These are phyloP conservation scores for Irineochytrium annulatum DNA, from an alignment of 192 early-diverging fungal genomes.

Conservation along the genomic window DNA sequence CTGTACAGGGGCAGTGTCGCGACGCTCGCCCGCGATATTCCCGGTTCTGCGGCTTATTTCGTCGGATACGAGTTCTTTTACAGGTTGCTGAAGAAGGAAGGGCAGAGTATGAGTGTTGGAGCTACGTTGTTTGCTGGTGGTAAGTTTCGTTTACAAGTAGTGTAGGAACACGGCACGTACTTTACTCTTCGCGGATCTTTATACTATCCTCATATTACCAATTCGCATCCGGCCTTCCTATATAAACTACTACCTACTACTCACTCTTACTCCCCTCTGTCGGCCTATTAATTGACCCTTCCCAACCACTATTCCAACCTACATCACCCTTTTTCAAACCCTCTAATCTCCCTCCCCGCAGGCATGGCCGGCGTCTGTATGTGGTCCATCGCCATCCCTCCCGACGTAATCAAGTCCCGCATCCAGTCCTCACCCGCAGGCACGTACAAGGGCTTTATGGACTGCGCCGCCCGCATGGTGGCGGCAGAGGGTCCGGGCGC, in stretches of 20 bases:
- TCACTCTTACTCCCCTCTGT: no score
- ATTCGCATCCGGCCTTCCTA: no score
- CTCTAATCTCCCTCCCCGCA: constrained; percentile 15
- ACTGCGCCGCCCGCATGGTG: constrained; percentile 67
- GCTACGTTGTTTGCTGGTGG: constrained; percentile 92
- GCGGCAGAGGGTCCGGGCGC: constrained; percentile 71
- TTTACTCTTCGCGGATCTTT: constrained; percentile 8
- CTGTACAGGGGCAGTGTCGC: constrained; percentile 94
- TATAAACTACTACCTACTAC: no score
- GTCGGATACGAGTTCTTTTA: constrained; percentile 80
- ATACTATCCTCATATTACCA: background rate
- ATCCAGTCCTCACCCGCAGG: constrained; percentile 85
- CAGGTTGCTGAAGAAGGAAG: constrained; percentile 62
- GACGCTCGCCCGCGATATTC: constrained; percentile 87
- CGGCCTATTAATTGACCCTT: no score
- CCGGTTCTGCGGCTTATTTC: constrained; percentile 94
- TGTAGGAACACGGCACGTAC: no score
- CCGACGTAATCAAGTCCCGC: constrained; percentile 88
- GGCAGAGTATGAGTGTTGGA: constrained; percentile 57
- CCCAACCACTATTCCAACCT: no score
- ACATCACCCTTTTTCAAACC: background rate
- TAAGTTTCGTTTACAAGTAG: constrained; percentile 26
- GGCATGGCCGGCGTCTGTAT: constrained; percentile 95
- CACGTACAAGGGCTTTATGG: constrained; percentile 71
- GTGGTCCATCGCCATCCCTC: constrained; percentile 93